Evolutionary conservation across 148 eudicot species (phyloP).

Genomic region (Suaeda aralocaspica): DNA sequence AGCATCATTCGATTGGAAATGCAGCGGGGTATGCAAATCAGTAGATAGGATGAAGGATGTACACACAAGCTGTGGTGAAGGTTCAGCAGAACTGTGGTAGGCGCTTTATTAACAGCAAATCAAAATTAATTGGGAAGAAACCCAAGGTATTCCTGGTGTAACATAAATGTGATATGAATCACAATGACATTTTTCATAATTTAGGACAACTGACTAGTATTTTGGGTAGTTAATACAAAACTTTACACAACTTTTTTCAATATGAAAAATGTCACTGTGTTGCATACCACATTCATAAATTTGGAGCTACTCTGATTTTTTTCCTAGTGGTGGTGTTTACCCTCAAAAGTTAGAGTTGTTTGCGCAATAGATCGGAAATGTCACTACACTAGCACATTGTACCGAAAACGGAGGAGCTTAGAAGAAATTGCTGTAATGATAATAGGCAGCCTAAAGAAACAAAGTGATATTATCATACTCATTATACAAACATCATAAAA

Average conservation of each 20-base stretch:
- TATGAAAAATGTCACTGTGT: no score
- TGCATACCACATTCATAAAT: no score
- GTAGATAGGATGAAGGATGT: slow-evolving; percentile 39
- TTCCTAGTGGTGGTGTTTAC: background rate
- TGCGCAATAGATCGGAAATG: background rate
- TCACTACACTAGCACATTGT: slow-evolving; percentile 11
- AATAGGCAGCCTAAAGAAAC: no score
- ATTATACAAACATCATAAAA: background rate
- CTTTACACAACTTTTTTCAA: no score
- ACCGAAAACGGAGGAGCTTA: slow-evolving; percentile 1
- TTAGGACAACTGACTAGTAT: no score
- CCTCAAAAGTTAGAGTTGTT: background rate
- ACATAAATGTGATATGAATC: no score
- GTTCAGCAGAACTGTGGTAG: slow-evolving; percentile 20
- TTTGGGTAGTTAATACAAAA: no score
- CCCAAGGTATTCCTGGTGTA: no score
- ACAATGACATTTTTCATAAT: no score
- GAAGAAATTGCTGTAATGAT: no score
- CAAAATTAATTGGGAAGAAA: background rate
- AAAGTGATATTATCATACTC: background rate
- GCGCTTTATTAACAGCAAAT: slow-evolving; percentile 5
- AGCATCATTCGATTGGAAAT: slow-evolving; percentile 45
- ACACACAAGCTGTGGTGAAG: slow-evolving; percentile 39
- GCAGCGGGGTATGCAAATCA: slow-evolving; percentile 45
- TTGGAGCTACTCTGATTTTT: no score